Evolutionary conservation across 768 basidiomycete genomes (phyloP), one percentile per base, ranked within the genome.

Genomic region (Tremella yokohamensis): DNA sequence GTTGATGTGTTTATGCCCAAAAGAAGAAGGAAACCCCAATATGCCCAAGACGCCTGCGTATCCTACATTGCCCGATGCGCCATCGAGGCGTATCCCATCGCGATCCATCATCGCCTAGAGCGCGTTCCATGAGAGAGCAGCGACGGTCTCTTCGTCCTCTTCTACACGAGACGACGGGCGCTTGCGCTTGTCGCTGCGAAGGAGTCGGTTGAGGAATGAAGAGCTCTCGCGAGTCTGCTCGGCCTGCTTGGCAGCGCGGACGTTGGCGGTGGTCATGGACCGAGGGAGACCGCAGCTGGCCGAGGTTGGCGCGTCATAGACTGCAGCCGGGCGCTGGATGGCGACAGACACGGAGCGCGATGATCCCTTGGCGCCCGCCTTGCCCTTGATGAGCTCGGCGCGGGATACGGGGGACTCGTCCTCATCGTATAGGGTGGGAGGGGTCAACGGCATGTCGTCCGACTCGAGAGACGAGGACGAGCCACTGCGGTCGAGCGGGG

Each of bases 381-480:
- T 34, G 29, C 29, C 29, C 29, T 45, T 58, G 45, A n/a, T 40
- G 37, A 38, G 52, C 42, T 56, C 49, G 25, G 37, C 54, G 48
- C 34, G 61, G 56, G 13, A 61, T 52, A 38, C 29, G 29, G 55
- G 47, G 9, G 59, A 52, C 9, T 59, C 57, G 24, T 55, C 50
- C 40, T 54, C 48, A 20, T 57, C 25, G 2, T 18, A 29, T 13
- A 20, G 22, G 2, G 52, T 38, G 8, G 49, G 49, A 29, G 70
- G 70, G 38, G 68, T 72, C 15, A 69, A 62, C 39, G 66, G 65
- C 62, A 65, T 56, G 58, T 68, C 67, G 15, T 68, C 62, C 15
- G 75, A 74, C 54, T 76, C 75, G 50, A 76, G 64, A 7, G 75
- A 76, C 0, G 73, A 73, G 11, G 68, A 73, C 7, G 75, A 76